These are phyloP conservation scores for Myriosclerotinia scirpicola DNA, from an alignment of 2,329 filamentous ascomycete genomes.

Conservation along the genomic window DNA sequence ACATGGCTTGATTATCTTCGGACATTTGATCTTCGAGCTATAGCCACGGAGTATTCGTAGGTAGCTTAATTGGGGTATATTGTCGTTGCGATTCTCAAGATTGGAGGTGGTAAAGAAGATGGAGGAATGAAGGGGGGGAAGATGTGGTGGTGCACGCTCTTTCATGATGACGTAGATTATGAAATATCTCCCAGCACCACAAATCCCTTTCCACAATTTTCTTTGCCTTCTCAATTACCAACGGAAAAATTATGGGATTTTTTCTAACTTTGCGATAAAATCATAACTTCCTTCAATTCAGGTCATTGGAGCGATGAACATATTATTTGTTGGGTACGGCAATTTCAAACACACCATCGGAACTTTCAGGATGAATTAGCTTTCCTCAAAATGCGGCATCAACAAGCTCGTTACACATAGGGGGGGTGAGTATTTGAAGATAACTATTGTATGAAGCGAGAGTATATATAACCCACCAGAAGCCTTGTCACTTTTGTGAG, in stretches of 20 bases:
- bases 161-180: slow-evolving; percentile 12
- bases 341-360: too few relatives aligned
- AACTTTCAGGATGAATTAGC: too few relatives aligned
- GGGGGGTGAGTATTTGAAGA: too few relatives aligned
- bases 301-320: too few relatives aligned
- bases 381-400: too few relatives aligned
- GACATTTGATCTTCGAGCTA: slow-evolving; percentile 32
- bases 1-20: slow-evolving; percentile 52
- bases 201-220: not conserved
- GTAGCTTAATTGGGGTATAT: not conserved
- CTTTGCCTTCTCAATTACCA: not conserved
- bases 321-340: too few relatives aligned
- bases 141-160: not conserved
- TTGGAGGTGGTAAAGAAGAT: not conserved
- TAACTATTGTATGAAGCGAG: too few relatives aligned
- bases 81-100: not conserved
- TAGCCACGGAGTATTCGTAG: not conserved
- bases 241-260: not conserved
- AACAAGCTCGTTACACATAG: too few relatives aligned
- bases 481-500: too few relatives aligned
- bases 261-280: too few relatives aligned
- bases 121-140: not conserved
- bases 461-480: too few relatives aligned
- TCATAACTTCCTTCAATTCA: too few relatives aligned
- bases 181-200: not conserved